Evolutionary conservation across 768 basidiomycete genomes (phyloP), one percentile per base, ranked within the genome.

Genomic region (Chalciporus pseudorubinellus): DNA sequence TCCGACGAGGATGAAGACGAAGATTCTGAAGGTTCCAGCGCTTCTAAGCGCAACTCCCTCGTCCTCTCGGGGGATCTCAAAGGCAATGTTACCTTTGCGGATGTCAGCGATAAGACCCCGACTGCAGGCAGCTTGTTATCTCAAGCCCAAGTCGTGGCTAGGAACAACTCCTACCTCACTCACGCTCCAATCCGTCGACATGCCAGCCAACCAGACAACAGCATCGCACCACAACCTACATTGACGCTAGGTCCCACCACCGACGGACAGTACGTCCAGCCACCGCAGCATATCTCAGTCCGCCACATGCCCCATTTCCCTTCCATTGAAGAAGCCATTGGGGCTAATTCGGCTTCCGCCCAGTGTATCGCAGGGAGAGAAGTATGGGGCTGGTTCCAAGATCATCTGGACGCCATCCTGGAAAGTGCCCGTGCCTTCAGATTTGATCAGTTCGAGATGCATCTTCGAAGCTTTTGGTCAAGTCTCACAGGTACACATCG

Each of bases 351-450:
- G 11, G 80, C 84, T n/a, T 81, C 89, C 41, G 75, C 88, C 24
- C 86, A 92, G 59, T 81, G 83, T 48, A 78, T 90, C 19, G 85
- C 85, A 53, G 92, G 89, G 24, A 82, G 88, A 58, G 89, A 91
- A 68, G 88, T 92, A 6, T 95, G 93, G 93, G 79, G 77, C 26
- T 91, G 89, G 85, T 95, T 95, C 76, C 87, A 89, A 68, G 87
- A 92, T 51, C 93, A 95, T 73, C 76, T 93, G 54, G 91, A 95
- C 69, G 75, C 85, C 1, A 76, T 95, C 42, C 72, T 93, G 28
- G 89, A 92, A 58, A 85, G 81, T 59, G 82, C 92, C 39, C 75
- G 88, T 48, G 73, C 80, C 16, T 88, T 86, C 74, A 79, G 90
- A 34, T 89, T 92, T 60, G 92, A 95, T 70, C 88, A 92, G 69